Evolutionary conservation across 1,284 basidiomycete species (phyloP), one percentile per base, ranked within the genome.

Genomic region (Gomphus sp.): DNA sequence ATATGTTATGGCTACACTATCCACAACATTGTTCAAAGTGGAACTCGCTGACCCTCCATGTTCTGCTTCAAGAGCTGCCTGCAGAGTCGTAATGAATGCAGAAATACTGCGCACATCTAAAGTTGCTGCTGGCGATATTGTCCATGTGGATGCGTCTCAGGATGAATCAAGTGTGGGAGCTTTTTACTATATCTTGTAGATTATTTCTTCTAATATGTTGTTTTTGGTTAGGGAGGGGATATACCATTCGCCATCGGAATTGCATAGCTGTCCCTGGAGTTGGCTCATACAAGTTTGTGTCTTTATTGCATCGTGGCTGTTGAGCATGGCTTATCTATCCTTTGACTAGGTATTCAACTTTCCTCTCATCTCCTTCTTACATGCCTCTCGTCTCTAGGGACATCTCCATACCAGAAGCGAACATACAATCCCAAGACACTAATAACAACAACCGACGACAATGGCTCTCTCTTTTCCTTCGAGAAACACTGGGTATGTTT

Each of bases 91-190:
- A n/a, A n/a, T n/a, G n/a, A n/a, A n/a, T n/a, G n/a, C n/a, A 52
- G 87, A 89, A 56, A 67, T 78, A 49, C 70, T 92, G 51, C 89
- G 85, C 66, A 67, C 74, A 33, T 69, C 77, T 36, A 89, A 82
- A 70, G 66, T 88, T 9, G 80, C 75, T 57, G 85, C 89, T 34
- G 88, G 88, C 16, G 89, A 92, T 69, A 74, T 85, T 14, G 69
- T 91, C 54, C 81, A 80, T 55, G 66, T 92, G 66, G 72, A 73
- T 43, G 72, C 70, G 41, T 70, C 62, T 54, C 74, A 75, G 57
- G 10, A 36, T 43, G 25, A 6, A 33, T 33, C 25, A 49, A 49
- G 44, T 52, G 59, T 52, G 59, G 22, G 39, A 6, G 10, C 7
- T 11, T 12, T 3, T 22, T 36, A 14, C 25, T 22, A 37, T 36